Evolutionary conservation across 148 eudicot genomes (phyloP), one percentile per base, ranked within the genome.

Genomic region (Rhododendron molle): DNA sequence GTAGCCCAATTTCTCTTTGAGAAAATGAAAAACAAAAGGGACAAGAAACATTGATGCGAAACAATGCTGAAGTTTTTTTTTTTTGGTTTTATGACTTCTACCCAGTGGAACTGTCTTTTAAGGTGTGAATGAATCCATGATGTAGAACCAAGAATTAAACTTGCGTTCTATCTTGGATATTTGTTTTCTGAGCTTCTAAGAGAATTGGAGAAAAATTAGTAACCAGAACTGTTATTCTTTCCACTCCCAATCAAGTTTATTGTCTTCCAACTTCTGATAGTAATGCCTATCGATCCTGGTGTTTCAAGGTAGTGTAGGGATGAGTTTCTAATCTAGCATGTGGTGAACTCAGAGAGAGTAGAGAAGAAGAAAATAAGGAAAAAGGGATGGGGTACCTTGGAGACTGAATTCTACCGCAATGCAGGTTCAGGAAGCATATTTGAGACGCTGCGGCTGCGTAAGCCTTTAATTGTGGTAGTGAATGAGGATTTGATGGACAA

Each of bases 401-500:
- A 44, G 38, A 85, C 54, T 77, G 40, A 40, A 76, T 43, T 74
- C 72, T 34, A n/a, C 60, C 8, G 23, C 74, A 32, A 58, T 80
- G 80, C 85, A 96, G 99, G 99, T 83, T 94, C 98, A 82, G 99
- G 98, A 80, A 95, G 98, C 94, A 94, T 96, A 89, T 96, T 95
- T 86, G 98, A 96, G 93, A 91, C 97, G 23, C 82, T 96, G 78
- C 85, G 89, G 72, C 81, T 90, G 82, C 69, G 84, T 7, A 95
- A 93, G 83, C 98, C 97, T 6, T 83, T 96, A 85, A 92, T 96
- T 67, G 99, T 96, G 60, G 99, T 94, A 28, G 98, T 95, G 82
- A 96, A 94, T 67, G 98, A 95, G 93, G 96, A 94, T 87, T 89
- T 95, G 87, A 96, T 96, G 98, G 98, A 96, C 91, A 96, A 96